These are phyloP conservation scores for Pseudocercospora vitis DNA, from an alignment of 2,329 filamentous ascomycete species.

Conservation along the genomic window DNA sequence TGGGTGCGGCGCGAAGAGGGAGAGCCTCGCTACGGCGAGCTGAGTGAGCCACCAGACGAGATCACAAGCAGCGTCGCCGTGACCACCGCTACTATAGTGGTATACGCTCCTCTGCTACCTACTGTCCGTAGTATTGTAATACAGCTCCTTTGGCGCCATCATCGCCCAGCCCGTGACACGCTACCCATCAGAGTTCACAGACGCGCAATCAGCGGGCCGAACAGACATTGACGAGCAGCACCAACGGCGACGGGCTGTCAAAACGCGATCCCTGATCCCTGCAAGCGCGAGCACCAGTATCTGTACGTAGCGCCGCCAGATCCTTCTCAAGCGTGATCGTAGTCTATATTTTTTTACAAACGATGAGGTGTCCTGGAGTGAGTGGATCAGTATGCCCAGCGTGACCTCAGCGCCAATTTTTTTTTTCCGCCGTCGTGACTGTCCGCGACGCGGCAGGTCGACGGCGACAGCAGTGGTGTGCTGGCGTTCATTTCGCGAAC, in stretches of 20 bases:
- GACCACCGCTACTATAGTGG: background rate
- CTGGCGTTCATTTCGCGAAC: too few species aligned
- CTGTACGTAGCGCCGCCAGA: slow-evolving; percentile 8
- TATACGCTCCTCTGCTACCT: too few species aligned
- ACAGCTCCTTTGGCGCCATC: background rate
- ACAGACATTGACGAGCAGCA: slow-evolving; percentile 9
- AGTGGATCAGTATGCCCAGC: slow-evolving; percentile 5
- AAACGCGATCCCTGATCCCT: slow-evolving; percentile 13
- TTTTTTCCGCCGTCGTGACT: too few species aligned
- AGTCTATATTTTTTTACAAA: too few species aligned
- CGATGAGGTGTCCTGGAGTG: too few species aligned
- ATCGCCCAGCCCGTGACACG: background rate
- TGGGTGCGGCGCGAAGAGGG: too few species aligned
- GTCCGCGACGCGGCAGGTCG: too few species aligned
- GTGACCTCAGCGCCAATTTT: background rate
- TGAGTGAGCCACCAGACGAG: too few species aligned
- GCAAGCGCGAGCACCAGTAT: slow-evolving; percentile 7
- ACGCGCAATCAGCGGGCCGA: slow-evolving; percentile 22
- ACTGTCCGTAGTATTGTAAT: too few species aligned
- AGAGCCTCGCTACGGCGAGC: slow-evolving; percentile 7
- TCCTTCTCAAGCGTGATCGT: slow-evolving; percentile 3
- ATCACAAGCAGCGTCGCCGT: background rate
- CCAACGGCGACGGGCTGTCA: slow-evolving; percentile 5
- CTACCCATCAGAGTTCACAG: slow-evolving; percentile 5
- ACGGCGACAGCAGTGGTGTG: too few species aligned